Percentiles rank a stretch among this genome's conserved stretches.
phyloP scores from a whole-genome alignment of 1,284 basidiomycete genomes.

The Lentinula novae-zelandiae region DNA sequence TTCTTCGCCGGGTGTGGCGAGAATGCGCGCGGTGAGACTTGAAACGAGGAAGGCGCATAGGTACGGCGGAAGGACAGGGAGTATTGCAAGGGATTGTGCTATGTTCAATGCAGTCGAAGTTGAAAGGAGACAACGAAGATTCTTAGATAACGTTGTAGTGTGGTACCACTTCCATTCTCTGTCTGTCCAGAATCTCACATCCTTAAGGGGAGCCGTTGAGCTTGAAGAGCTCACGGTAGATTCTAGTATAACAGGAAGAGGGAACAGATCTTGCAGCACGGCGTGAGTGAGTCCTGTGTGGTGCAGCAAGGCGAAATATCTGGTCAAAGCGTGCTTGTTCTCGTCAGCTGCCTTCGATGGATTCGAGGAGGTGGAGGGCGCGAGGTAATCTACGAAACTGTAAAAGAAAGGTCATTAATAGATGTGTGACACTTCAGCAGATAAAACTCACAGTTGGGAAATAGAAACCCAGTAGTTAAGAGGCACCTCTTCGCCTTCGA shows the following conservation, averaged over 20 bases:
- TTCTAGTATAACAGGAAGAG: conserved; percentile 3
- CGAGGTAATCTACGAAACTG: conserved; percentile 12
- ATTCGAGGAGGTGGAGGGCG: conserved; percentile 13
- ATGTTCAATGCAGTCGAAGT: neutral
- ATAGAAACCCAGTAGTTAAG: conserved; percentile 51
- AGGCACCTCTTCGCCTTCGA: conserved; percentile 42
- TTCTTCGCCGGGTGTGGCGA: conserved; percentile 34
- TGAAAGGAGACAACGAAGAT: neutral
- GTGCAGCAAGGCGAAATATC: conserved; percentile 57
- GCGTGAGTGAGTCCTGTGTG: conserved; percentile 51
- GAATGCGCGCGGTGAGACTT: conserved; percentile 24
- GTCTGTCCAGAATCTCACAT: neutral
- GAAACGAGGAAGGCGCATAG: conserved; percentile 34
- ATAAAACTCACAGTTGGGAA: conserved; percentile 50
- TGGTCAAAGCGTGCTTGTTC: conserved; percentile 42
- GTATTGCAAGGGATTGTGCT: conserved; percentile 13
- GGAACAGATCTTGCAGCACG: conserved; percentile 36
- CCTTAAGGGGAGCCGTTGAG: neutral
- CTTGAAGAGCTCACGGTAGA: neutral
- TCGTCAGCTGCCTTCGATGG: conserved; percentile 1
- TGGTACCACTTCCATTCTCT: conserved; percentile 1
- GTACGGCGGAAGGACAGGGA: conserved; percentile 32
- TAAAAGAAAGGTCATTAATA: neutral
- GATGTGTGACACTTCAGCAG: conserved; percentile 8
- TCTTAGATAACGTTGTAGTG: neutral